Evolutionary conservation across 2,329 filamentous ascomycete species (phyloP).

Genomic region (Cercospora sojina): DNA sequence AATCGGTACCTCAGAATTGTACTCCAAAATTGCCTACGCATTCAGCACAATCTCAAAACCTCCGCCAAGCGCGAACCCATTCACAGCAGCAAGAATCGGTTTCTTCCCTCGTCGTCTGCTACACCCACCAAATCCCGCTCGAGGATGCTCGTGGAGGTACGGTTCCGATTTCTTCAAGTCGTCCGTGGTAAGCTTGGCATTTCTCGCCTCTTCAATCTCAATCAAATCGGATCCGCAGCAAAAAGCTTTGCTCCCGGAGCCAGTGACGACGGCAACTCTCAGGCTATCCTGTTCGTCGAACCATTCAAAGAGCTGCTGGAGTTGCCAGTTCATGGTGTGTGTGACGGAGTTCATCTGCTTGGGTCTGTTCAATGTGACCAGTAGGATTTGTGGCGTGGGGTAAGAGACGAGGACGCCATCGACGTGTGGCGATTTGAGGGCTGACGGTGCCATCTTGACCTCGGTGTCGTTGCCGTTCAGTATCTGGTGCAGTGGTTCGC

Average conservation of each 20-base stretch:
- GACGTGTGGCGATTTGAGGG: conserved; percentile 17
- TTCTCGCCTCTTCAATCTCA: conserved; percentile 39
- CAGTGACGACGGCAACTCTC: conserved; percentile 46
- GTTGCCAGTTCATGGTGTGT: conserved; percentile 47
- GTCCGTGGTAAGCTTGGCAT: conserved; percentile 14
- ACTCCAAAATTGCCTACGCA: conserved; percentile 44
- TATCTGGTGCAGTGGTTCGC: background rate
- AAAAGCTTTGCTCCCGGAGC: conserved; percentile 54
- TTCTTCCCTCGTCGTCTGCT: conserved; percentile 58
- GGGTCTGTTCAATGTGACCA: conserved; percentile 53
- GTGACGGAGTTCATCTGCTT: conserved; percentile 49
- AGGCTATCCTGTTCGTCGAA: conserved; percentile 45
- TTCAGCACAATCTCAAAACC: conserved; percentile 58
- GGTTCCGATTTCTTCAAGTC: conserved; percentile 21
- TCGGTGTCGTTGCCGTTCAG: background rate
- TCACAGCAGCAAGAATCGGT: conserved; percentile 58
- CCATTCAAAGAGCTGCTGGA: conserved; percentile 53
- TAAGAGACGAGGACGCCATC: conserved; percentile 40
- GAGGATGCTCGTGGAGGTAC: conserved; percentile 25
- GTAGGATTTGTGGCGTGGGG: conserved; percentile 49
- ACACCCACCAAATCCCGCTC: conserved; percentile 54
- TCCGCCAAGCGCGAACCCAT: conserved; percentile 56
- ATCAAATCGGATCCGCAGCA: conserved; percentile 57
- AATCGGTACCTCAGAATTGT: background rate
- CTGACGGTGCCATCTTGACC: background rate